These are phyloP conservation scores for Coemansia sp. DNA, from an alignment of 192 early-diverging fungal species.

Conservation along the genomic window DNA sequence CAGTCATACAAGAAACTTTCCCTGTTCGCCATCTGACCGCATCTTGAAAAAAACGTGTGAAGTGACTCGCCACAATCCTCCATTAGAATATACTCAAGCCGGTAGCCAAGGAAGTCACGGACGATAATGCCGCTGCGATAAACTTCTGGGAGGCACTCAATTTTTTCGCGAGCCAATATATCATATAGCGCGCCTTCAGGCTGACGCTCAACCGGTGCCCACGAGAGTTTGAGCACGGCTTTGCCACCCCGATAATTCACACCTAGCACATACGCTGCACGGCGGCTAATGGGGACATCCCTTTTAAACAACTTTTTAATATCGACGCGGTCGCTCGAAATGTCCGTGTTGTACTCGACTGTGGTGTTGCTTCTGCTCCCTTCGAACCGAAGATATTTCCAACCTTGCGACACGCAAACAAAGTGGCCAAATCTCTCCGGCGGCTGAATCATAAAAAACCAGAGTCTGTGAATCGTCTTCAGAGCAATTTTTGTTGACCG, in stretches of 20 bases:
- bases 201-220: neutral
- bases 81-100: slow-evolving; percentile 7
- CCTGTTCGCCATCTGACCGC: too few relatives aligned
- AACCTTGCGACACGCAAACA: neutral
- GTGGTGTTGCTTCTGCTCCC: neutral
- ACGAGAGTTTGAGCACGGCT: slow-evolving; percentile 8
- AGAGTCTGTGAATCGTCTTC: neutral
- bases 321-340: neutral
- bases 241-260: neutral
- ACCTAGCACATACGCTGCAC: neutral
- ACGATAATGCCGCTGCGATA: neutral
- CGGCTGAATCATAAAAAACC: neutral
- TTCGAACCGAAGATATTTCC: neutral
- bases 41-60: too few relatives aligned
- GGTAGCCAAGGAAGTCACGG: neutral
- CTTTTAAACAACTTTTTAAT: neutral
- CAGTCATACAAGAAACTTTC: neutral
- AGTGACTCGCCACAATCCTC: slow-evolving; percentile 8
- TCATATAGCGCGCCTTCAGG: too few relatives aligned
- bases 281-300: neutral
- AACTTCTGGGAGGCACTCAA: neutral
- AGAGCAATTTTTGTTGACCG: neutral
- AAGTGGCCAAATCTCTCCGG: slow-evolving; percentile 5
- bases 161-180: neutral
- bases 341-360: too few relatives aligned